Conservation (phyloP, 1,139 yeast genomes). For the Yamadazyma friedrichii region DNA sequence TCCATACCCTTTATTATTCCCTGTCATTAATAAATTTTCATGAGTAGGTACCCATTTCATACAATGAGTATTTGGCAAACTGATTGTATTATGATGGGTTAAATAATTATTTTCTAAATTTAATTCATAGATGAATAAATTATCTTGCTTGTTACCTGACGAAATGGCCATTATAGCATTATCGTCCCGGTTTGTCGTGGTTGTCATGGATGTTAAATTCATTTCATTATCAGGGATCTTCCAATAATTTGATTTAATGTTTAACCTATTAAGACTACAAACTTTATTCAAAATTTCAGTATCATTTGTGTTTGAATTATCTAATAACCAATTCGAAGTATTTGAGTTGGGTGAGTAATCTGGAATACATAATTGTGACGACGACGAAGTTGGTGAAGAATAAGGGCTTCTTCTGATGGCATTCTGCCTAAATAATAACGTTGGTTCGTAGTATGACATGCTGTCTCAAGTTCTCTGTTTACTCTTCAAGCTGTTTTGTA, state of each 20-base stretch:
- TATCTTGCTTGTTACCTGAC: constrained; percentile 52
- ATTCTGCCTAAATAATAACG: constrained; percentile 43
- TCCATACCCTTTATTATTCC: constrained; percentile 68
- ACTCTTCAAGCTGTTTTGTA: too few species aligned
- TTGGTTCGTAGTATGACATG: constrained; percentile 38
- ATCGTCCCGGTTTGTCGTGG: constrained; percentile 22
- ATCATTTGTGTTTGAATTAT: constrained; percentile 17
- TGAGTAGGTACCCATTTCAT: constrained; percentile 59
- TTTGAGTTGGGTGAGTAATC: background rate
- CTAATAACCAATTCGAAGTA: constrained; percentile 2
- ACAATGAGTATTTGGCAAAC: constrained; percentile 65
- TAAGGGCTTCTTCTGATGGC: constrained; percentile 37
- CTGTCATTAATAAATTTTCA: constrained; percentile 51
- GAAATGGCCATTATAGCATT: constrained; percentile 57
- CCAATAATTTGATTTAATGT: constrained; percentile 67
- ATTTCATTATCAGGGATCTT: constrained; percentile 58
- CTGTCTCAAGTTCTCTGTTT: background rate
- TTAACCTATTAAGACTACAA: constrained; percentile 40
- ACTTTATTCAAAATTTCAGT: constrained; percentile 37
- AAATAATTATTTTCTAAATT: constrained; percentile 43
- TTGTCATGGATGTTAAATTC: constrained; percentile 56
- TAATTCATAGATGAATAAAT: constrained; percentile 65
- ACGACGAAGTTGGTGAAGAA: constrained; percentile 26
- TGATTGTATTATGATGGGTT: constrained; percentile 73
- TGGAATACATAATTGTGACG: constrained; percentile 2